A percentile compares a stretch with the other conserved stretches of the same genome.
Conservation (phyloP, 331 rosid genomes). For the Stylosanthes scabra region DNA sequence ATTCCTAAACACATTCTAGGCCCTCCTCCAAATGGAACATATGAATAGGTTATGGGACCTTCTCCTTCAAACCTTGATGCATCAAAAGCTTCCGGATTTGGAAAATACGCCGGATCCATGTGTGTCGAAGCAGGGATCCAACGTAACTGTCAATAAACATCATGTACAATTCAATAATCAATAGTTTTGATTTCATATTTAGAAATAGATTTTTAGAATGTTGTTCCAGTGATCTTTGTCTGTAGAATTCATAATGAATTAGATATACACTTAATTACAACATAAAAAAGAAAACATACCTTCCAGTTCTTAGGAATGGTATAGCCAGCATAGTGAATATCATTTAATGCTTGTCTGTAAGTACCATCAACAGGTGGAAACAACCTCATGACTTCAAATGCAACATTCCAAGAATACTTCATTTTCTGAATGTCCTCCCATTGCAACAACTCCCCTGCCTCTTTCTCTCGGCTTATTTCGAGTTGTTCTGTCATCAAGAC, state of each 20-base stretch:
- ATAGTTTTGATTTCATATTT: too few species aligned
- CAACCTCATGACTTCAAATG: slow-evolving; percentile 50
- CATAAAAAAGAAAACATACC: too few species aligned
- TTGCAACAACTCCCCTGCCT: slow-evolving; percentile 45
- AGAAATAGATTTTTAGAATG: too few species aligned
- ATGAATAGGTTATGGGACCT: slow-evolving; percentile 51
- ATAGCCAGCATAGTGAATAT: slow-evolving; percentile 53
- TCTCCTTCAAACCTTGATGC: slow-evolving; percentile 55
- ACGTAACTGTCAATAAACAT: slow-evolving; percentile 32
- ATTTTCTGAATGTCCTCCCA: slow-evolving; percentile 65
- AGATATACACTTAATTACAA: too few species aligned
- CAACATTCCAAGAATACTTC: slow-evolving; percentile 63
- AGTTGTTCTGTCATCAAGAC: slow-evolving; percentile 47
- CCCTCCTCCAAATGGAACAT: slow-evolving; percentile 59
- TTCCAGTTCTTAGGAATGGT: slow-evolving; percentile 62
- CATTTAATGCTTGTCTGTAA: slow-evolving; percentile 48
- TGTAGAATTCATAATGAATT: too few species aligned
- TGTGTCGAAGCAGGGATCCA: slow-evolving; percentile 53
- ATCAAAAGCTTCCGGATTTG: slow-evolving; percentile 50
- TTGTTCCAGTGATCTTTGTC: too few species aligned
- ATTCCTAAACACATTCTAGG: slow-evolving; percentile 58
- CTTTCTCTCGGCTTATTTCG: slow-evolving; percentile 51
- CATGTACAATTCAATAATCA: too few species aligned
- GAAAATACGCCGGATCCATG: slow-evolving; percentile 42
- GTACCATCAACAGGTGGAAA: slow-evolving; percentile 46